Evolutionary conservation across 2,329 filamentous ascomycete species (phyloP).

Genomic region (Exophiala sp.): DNA sequence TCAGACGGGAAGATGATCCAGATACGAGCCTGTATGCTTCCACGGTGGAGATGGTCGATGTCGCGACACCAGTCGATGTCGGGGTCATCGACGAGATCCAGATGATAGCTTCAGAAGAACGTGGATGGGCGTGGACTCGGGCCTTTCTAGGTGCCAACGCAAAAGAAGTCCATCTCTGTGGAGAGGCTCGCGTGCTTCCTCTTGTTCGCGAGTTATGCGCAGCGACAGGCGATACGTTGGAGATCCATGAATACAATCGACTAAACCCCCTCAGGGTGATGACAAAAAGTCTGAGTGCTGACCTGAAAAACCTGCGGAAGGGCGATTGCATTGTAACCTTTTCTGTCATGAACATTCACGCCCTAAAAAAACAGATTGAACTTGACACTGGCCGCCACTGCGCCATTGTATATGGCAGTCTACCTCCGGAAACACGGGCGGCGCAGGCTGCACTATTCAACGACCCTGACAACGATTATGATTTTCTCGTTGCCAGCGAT

Average conservation of each 20-base stretch:
- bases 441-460: constrained; percentile 93
- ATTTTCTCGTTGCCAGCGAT: constrained; percentile 88
- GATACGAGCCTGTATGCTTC: constrained; percentile 65
- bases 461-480: constrained; percentile 90
- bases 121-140: constrained; percentile 93
- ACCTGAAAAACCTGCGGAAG: constrained; percentile 68
- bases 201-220: constrained; percentile 75
- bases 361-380: constrained; percentile 75
- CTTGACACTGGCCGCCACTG: constrained; percentile 70
- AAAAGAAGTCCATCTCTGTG: constrained; percentile 87
- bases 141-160: constrained; percentile 84
- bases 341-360: constrained; percentile 75
- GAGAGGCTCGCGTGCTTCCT: constrained; percentile 77
- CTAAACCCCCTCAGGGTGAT: constrained; percentile 73
- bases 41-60: constrained; percentile 84
- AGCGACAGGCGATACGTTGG: constrained; percentile 73
- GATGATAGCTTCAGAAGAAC: constrained; percentile 78
- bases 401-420: constrained; percentile 85
- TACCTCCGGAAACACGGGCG: constrained; percentile 89
- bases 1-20: constrained; percentile 61
- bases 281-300: constrained; percentile 58
- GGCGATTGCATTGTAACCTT: constrained; percentile 91
- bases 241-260: constrained; percentile 79
- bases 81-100: constrained; percentile 98
- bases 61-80: constrained; percentile 66